Conservation (phyloP, 2,329 filamentous ascomycete species). For the Calonectria crousiana region DNA sequence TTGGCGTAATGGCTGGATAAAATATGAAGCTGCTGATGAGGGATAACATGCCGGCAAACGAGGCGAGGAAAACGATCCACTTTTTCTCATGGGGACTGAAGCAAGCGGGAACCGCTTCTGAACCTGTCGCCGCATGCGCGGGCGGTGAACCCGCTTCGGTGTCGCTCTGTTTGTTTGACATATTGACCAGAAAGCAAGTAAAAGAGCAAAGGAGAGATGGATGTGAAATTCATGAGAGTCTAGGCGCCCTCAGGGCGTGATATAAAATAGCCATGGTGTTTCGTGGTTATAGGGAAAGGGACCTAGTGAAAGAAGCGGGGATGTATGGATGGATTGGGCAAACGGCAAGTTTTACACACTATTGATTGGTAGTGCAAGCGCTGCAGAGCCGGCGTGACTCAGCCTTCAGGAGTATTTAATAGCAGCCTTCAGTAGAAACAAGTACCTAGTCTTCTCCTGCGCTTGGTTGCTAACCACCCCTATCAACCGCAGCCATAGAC, state of each 20-base stretch:
- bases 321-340: background rate
- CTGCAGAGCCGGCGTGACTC: background rate
- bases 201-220: background rate
- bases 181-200: background rate
- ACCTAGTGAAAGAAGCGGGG: background rate
- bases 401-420: background rate
- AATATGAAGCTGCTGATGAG: conserved; percentile 1
- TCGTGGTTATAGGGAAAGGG: background rate
- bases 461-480: background rate
- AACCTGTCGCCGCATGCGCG: background rate
- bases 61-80: background rate
- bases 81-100: background rate
- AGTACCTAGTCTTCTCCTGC: background rate
- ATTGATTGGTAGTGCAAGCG: background rate
- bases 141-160: background rate
- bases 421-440: background rate
- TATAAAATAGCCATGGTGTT: background rate
- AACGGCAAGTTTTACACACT: background rate
- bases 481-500: background rate
- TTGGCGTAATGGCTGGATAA: background rate
- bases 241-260: background rate
- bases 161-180: background rate
- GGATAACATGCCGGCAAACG: background rate
- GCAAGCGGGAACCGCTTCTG: background rate
- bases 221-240: too few species aligned